Conservation (phyloP, 1,284 basidiomycete species). For the Rhodotorula glutinis region DNA sequence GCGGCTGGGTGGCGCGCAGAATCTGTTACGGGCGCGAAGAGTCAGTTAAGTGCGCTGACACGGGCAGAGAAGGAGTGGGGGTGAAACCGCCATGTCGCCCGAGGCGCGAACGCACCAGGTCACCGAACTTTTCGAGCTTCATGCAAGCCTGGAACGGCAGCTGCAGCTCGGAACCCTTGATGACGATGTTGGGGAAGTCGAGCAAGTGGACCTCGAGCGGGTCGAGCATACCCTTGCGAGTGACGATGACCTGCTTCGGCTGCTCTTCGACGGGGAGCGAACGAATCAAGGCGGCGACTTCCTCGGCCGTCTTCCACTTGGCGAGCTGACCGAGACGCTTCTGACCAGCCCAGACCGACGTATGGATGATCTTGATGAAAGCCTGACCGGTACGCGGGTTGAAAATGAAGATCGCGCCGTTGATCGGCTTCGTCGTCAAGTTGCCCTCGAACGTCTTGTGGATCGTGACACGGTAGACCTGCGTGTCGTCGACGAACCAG, state of each 20-base stretch:
- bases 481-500: constrained; percentile 99
- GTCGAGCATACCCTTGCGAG: constrained; percentile 95
- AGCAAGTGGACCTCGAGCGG: constrained; percentile 87
- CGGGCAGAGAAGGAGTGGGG: background rate
- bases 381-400: constrained; percentile 97
- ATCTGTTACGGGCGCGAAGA: constrained; percentile 20
- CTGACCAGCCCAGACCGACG: constrained; percentile 98
- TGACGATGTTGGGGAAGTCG: constrained; percentile 99
- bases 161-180: constrained; percentile 97
- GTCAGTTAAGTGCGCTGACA: background rate
- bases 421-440: constrained; percentile 99
- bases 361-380: constrained; percentile 99
- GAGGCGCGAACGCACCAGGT: constrained; percentile 61
- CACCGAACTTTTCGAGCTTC: constrained; percentile 99
- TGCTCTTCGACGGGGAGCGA: constrained; percentile 98
- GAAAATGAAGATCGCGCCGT: constrained; percentile 99
- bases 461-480: constrained; percentile 98
- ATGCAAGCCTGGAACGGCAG: constrained; percentile 99
- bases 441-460: constrained; percentile 99
- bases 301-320: constrained; percentile 99
- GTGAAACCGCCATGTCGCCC: background rate
- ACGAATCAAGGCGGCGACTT: constrained; percentile 95
- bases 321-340: constrained; percentile 99
- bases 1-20: constrained; percentile 88
- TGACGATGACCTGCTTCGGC: constrained; percentile 98